phyloP scores from a whole-genome alignment of 345 rosid genomes.

The Euclidium syriacum region DNA sequence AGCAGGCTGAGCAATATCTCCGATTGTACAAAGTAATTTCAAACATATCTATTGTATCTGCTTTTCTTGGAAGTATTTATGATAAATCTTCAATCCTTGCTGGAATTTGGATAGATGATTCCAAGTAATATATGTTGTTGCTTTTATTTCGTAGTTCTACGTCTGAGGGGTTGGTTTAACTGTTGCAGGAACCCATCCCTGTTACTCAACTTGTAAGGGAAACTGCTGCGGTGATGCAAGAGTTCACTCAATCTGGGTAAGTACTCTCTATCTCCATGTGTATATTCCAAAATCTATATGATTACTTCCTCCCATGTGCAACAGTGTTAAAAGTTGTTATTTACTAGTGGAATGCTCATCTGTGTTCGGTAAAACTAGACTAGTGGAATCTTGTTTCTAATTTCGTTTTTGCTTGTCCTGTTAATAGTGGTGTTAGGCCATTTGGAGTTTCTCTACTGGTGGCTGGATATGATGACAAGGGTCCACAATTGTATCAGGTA shows the following conservation, averaged over 20 bases:
- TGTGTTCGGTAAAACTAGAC: background rate
- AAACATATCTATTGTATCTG: background rate
- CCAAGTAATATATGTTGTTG: background rate
- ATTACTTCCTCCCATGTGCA: background rate
- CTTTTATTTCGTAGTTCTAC: background rate
- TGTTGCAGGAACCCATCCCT: constrained; percentile 82
- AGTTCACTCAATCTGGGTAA: constrained; percentile 98
- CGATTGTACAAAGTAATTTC: constrained; percentile 59
- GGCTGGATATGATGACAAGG: constrained; percentile 93
- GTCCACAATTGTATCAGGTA: constrained; percentile 97
- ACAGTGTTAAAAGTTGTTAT: background rate
- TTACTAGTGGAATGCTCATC: too few relatives aligned
- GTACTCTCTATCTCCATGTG: too few relatives aligned
- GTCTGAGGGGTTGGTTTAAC: background rate
- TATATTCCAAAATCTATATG: background rate
- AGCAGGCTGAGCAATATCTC: constrained; percentile 85
- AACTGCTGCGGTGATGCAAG: constrained; percentile 98
- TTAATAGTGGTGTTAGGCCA: constrained; percentile 83
- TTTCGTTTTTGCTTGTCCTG: background rate
- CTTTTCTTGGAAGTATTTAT: background rate
- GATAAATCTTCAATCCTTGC: background rate
- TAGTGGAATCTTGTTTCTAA: background rate
- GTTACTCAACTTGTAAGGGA: constrained; percentile 96
- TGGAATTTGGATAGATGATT: background rate
- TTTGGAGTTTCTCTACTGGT: constrained; percentile 94